Percentiles rank a stretch among this genome's conserved stretches.
Evolutionary conservation across 495 filamentous ascomycete species (phyloP).

Genomic region (Lophiostoma macrostomum): DNA sequence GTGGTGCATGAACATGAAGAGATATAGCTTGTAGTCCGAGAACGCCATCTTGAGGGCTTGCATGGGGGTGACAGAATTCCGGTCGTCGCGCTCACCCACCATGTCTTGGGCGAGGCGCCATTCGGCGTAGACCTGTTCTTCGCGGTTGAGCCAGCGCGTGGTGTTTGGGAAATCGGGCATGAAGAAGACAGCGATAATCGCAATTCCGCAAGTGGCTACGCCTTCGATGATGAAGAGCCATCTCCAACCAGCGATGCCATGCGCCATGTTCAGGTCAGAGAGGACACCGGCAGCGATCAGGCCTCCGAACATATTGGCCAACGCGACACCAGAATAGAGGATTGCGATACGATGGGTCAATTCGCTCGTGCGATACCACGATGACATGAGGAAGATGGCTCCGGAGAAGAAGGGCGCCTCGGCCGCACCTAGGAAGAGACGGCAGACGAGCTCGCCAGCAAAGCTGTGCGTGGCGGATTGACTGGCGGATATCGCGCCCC

Average conservation of each 20-base stretch:
- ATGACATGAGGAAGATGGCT: constrained; percentile 27
- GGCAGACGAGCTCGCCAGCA: constrained; percentile 26
- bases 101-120: constrained; percentile 2
- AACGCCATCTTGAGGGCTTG: neutral
- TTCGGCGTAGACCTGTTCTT: neutral
- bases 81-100: neutral
- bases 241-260: constrained; percentile 44
- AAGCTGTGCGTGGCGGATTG: constrained; percentile 10
- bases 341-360: constrained; percentile 24
- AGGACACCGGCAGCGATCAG: constrained; percentile 46
- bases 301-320: constrained; percentile 50
- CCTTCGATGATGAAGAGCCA: constrained; percentile 51
- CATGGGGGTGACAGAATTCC: neutral
- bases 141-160: neutral
- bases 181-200: constrained; percentile 40
- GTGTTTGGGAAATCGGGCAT: constrained; percentile 49
- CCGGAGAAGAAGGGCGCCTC: constrained; percentile 86
- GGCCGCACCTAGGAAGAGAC: constrained; percentile 78
- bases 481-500: constrained; percentile 4
- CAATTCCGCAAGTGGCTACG: constrained; percentile 42
- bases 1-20: constrained; percentile 7
- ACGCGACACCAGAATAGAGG: constrained; percentile 40
- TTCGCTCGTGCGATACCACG: constrained; percentile 32
- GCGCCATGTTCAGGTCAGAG: constrained; percentile 41
- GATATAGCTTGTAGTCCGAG: neutral